Evolutionary conservation across 192 early-diverging fungal species (phyloP).

Genomic region (Thamnidium elegans): DNA sequence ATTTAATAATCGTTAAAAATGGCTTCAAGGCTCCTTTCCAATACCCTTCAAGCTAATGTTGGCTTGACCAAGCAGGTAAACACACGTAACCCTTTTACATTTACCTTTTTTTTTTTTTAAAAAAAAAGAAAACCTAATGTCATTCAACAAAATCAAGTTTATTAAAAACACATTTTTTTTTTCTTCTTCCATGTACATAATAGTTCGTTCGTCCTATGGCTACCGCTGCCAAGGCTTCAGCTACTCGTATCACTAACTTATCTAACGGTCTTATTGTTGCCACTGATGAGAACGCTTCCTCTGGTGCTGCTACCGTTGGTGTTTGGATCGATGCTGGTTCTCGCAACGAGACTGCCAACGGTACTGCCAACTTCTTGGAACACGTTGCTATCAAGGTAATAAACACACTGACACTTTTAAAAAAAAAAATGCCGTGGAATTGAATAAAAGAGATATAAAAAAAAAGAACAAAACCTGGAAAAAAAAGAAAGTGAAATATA

Average conservation of each 20-base stretch:
- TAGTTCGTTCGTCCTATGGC: slow-evolving; percentile 58
- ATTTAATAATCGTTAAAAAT: not conserved
- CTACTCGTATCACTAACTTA: slow-evolving; percentile 67
- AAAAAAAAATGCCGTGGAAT: too few relatives aligned
- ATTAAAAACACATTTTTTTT: slow-evolving; percentile 5
- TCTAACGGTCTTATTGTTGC: slow-evolving; percentile 81
- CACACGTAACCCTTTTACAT: not conserved
- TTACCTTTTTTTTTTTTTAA: not conserved
- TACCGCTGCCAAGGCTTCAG: slow-evolving; percentile 39
- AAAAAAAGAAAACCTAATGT: too few relatives aligned
- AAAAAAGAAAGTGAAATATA: too few relatives aligned
- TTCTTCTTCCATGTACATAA: not conserved
- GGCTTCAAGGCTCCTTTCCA: slow-evolving; percentile 34
- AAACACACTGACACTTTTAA: not conserved
- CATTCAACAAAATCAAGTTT: not conserved
- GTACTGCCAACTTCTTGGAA: slow-evolving; percentile 95
- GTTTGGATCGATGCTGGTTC: slow-evolving; percentile 88
- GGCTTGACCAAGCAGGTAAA: slow-evolving; percentile 34
- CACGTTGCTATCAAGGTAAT: slow-evolving; percentile 96
- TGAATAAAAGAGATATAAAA: not conserved
- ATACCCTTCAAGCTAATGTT: slow-evolving; percentile 34
- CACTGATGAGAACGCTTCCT: slow-evolving; percentile 74
- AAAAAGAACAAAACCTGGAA: not conserved
- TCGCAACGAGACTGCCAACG: slow-evolving; percentile 73
- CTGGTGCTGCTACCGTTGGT: slow-evolving; percentile 84